Base-by-base conservation (phyloP, 331 rosid species). In the Malus hybrid region DNA sequence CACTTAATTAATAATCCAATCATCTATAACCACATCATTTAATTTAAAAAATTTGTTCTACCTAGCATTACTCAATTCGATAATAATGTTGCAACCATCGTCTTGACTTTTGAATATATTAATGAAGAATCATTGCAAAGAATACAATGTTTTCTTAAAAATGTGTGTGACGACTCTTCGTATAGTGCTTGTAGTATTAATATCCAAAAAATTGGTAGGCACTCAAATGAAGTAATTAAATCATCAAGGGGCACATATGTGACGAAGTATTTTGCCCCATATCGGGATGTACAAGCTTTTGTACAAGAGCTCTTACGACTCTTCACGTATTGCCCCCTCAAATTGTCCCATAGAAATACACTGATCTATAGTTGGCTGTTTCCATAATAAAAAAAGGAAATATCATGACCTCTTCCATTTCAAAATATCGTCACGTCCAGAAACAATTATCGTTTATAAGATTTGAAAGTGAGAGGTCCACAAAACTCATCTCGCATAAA, bases 381-480 rank as follows among this genome's bases (percentile, higher is more conserved):
- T 0, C 13, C 46, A 39, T 39, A 39, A 39, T 9, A 39, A 39
- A 39, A 39, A 39, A 39, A 3, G 16, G 56, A 2, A 50, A 50
- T 50, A 15, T 0, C n/a, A 6, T 50, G n/a, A 15, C n/a, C 55
- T 48, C 18, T 48, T 14, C 55, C 9, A 50, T 50, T 50, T 15
- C 6, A 50, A 0, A 15, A 50, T 50, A 16, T 16, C 3, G 8
- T 15, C n/a, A 2, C 0, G 0, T 50, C 3, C 1, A 50, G 0
- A 50, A 6, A 16, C 19, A 50, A 15, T 6, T 1, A 16, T 50
- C 9, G n/a, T 15, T 6, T 15, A 15, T 50, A 50, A 15, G 19
- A 50, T 50, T 39, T 39, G 46, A 39, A 39, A 39, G 46, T 9
- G 13, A 39, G 11, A 10, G 13, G 4, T 39, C 1, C 13, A 39